These are phyloP conservation scores for Pseudocercospora cruenta DNA, from an alignment of 2,329 filamentous ascomycete genomes.

Conservation along the genomic window DNA sequence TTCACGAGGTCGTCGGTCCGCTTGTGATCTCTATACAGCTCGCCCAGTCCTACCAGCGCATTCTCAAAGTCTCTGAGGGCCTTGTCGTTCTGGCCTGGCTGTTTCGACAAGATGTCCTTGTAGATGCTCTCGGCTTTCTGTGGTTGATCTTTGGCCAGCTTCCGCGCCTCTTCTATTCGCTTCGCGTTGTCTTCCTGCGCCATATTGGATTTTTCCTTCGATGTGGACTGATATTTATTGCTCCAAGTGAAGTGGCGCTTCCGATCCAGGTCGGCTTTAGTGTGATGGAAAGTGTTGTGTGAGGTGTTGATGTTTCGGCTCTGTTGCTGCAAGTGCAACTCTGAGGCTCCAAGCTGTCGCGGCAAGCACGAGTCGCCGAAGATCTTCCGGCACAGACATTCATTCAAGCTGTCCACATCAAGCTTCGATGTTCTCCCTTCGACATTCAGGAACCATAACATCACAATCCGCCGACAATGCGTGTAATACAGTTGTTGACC, in stretches of 20 bases:
- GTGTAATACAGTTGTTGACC: conserved; percentile 65
- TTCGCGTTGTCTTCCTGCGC: conserved; percentile 57
- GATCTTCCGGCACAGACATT: not conserved
- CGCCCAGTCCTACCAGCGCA: conserved; percentile 83
- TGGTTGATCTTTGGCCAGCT: conserved; percentile 77
- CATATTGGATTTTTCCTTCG: conserved; percentile 42
- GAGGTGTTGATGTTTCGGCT: not conserved
- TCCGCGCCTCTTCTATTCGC: conserved; percentile 86
- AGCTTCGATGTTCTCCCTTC: not conserved
- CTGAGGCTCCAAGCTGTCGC: conserved; percentile 2
- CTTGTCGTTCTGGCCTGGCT: conserved; percentile 81
- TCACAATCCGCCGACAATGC: conserved; percentile 60
- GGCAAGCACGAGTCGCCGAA: not conserved
- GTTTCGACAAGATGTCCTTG: conserved; percentile 84
- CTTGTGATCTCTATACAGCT: conserved; percentile 90
- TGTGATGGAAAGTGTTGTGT: not conserved
- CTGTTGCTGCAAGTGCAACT: not conserved
- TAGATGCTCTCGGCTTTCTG: conserved; percentile 84
- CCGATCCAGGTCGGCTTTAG: not conserved
- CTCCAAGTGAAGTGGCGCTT: not conserved
- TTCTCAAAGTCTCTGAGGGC: conserved; percentile 90
- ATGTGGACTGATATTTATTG: not conserved
- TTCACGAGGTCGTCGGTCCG: conserved; percentile 81
- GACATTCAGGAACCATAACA: not conserved
- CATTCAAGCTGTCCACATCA: conserved; percentile 9